These are phyloP conservation scores for Perilla frutescens DNA, from an alignment of 257 asterid genomes.

Conservation along the genomic window DNA sequence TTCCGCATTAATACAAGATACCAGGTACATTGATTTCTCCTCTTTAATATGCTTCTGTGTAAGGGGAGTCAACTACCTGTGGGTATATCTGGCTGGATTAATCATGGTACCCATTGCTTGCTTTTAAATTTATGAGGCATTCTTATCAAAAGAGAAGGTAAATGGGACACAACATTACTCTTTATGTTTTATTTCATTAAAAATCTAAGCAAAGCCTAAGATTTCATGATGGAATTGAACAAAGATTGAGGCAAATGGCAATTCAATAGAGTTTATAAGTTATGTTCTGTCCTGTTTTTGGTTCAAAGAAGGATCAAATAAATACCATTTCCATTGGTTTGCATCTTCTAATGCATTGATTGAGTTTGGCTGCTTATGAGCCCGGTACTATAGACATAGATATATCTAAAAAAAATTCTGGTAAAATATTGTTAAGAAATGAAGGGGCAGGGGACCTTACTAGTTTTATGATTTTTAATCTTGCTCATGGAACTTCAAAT, in stretches of 20 bases:
- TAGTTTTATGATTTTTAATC: neutral
- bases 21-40: slow-evolving; percentile 63
- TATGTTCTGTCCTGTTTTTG: slow-evolving; percentile 18
- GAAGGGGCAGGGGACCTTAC: slow-evolving; percentile 17
- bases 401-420: neutral
- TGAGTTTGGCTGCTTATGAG: slow-evolving; percentile 9
- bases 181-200: neutral
- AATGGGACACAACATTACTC: neutral
- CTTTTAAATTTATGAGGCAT: slow-evolving; percentile 11
- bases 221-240: neutral
- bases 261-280: neutral
- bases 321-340: slow-evolving; percentile 19
- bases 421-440: slow-evolving; percentile 18
- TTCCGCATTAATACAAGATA: slow-evolving; percentile 98
- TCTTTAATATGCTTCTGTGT: slow-evolving; percentile 25
- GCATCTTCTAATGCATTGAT: slow-evolving; percentile 20
- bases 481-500: slow-evolving; percentile 26
- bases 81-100: slow-evolving; percentile 29
- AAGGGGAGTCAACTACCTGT: slow-evolving; percentile 25
- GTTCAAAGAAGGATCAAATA: slow-evolving; percentile 21
- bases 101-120: slow-evolving; percentile 10
- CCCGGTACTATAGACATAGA: neutral
- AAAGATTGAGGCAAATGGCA: neutral
- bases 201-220: neutral
- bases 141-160: slow-evolving; percentile 1